Conservation (phyloP, 2,329 filamentous ascomycete genomes). For the Phoma herbarum region DNA sequence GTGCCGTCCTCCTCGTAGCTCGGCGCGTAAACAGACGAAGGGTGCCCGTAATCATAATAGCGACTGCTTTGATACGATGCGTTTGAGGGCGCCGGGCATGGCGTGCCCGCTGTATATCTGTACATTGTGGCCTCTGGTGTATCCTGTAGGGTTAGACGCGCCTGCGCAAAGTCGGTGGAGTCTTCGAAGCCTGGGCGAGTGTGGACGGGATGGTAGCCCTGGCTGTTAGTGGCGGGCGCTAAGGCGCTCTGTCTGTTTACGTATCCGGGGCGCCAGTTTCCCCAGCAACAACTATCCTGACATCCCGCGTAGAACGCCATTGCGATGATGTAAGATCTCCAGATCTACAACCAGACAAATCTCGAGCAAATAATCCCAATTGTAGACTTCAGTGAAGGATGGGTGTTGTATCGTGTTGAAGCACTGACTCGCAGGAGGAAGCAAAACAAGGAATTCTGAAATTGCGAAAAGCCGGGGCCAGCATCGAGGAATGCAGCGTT, state of each 20-base stretch:
- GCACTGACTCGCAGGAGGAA: background rate
- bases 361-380: background rate
- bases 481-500: conserved; percentile 8
- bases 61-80: conserved; percentile 36
- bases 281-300: conserved; percentile 11
- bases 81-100: conserved; percentile 45
- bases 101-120: conserved; percentile 47
- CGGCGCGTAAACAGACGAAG: conserved; percentile 44
- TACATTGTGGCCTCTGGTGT: conserved; percentile 38
- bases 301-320: conserved; percentile 16
- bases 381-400: background rate
- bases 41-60: conserved; percentile 39
- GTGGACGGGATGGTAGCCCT: conserved; percentile 15
- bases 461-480: conserved; percentile 12
- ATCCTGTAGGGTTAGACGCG: conserved; percentile 23
- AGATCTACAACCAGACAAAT: background rate
- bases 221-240: conserved; percentile 13
- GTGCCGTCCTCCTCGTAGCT: conserved; percentile 46
- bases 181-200: conserved; percentile 11
- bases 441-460: background rate
- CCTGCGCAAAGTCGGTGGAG: conserved; percentile 31
- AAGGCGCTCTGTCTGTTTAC: conserved; percentile 13
- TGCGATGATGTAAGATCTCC: conserved; percentile 2
- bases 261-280: conserved; percentile 6
- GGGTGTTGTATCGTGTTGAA: background rate